phyloP scores from a whole-genome alignment of 345 rosid genomes.

The Citrus glauca region DNA sequence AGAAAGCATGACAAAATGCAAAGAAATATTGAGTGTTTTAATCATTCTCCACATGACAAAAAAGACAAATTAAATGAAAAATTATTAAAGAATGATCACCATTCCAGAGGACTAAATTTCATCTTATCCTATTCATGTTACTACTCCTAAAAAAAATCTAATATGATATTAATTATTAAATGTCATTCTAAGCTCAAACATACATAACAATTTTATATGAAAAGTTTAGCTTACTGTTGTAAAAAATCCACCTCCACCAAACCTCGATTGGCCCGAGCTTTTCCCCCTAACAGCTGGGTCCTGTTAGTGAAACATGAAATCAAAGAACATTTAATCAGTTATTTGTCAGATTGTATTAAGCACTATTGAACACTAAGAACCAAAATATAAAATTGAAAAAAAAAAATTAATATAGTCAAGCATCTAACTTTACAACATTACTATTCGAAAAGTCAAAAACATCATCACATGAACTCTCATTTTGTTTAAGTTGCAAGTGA shows the following conservation, averaged over 20 bases:
- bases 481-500: background rate
- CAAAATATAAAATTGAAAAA: background rate
- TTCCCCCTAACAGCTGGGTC: slow-evolving; percentile 49
- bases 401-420: background rate
- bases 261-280: slow-evolving; percentile 38
- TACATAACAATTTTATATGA: background rate
- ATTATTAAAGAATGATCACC: background rate
- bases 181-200: background rate
- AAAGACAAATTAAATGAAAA: background rate
- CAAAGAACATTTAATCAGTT: background rate
- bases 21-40: background rate
- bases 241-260: slow-evolving; percentile 47
- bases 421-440: background rate
- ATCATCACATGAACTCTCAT: background rate
- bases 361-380: background rate
- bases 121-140: background rate
- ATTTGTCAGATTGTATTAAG: background rate
- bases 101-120: background rate
- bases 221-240: slow-evolving; percentile 40
- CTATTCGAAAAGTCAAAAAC: background rate
- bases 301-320: slow-evolving; percentile 21
- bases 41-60: background rate
- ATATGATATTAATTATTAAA: background rate
- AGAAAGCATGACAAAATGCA: background rate
- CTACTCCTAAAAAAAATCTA: background rate